Evolutionary conservation across 2,329 filamentous ascomycete genomes (phyloP), one percentile per base, ranked within the genome.

Genomic region (Phoma sp.): DNA sequence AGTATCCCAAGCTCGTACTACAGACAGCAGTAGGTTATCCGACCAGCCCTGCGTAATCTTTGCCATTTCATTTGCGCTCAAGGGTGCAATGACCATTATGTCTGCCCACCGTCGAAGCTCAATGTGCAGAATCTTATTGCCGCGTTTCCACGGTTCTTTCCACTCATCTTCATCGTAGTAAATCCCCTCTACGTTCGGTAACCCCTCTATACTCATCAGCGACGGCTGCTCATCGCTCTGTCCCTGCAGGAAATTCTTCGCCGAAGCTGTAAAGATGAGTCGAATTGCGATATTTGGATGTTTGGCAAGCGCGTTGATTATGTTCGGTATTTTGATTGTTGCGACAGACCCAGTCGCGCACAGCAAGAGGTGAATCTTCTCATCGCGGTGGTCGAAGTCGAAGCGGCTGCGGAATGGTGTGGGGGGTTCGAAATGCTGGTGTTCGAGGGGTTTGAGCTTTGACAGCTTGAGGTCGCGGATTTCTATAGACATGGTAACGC

Each of bases 91-190:
- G 15, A 94, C 82, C 67, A 96, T 81, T 2, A 96, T 68, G 72
- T 96, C 84, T 0, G 92, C 91, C 93, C 90, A 90, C 59, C 89
- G 82, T 27, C 93, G 82, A 50, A 97, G 78, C 74, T 96, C 91
- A 64, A 99, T 98, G 71, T 99, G 95, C 51, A 98, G 77, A 41
- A 99, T 96, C 3, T 82, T 81, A n/a, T 85, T 85, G 3, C 89
- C 91, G 2, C 93, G 83, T 21, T 82, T 84, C 94, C 94, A 98
- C 0, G 90, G 86, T 38, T 81, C 79, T 12, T 81, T 79, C 92
- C 93, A 97, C 75, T 98, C 95, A 61, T 93, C 90, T n/a, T 85
- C 84, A 70, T 98, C 92, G 8, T 83, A 80, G 75, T 96, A 93
- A 43, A 97, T 82, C 19, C 82, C 90, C 38, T 96, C 92, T 6